Percentiles rank a stretch among this genome's conserved stretches.
These are phyloP conservation scores for Chaetomiaceae sp. DNA, from an alignment of 2,329 filamentous ascomycete species.

Conservation along the genomic window DNA sequence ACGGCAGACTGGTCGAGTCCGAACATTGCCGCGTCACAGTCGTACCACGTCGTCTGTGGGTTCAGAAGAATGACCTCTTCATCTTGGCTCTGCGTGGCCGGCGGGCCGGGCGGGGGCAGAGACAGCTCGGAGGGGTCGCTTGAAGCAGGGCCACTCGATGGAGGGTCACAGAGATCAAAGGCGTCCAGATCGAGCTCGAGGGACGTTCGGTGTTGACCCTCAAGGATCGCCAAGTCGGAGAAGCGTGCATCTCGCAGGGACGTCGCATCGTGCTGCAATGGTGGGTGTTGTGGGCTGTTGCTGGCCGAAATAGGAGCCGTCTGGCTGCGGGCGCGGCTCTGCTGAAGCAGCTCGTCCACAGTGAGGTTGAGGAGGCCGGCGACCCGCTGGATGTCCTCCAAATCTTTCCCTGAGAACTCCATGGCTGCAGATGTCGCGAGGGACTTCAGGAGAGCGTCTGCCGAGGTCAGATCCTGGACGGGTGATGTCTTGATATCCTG, in stretches of 20 bases:
- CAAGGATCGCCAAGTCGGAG: neutral
- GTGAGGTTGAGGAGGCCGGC: conserved; percentile 25
- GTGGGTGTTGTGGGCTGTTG: neutral
- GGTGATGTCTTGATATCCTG: conserved; percentile 18
- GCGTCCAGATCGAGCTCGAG: conserved; percentile 11
- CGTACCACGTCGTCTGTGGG: conserved; percentile 21
- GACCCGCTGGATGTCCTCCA: conserved; percentile 25
- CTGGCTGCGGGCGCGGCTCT: conserved; percentile 15
- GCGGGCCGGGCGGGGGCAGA: neutral
- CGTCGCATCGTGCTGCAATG: neutral
- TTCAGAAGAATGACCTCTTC: conserved; percentile 23
- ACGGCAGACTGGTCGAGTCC: conserved; percentile 5
- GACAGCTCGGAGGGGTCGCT: neutral
- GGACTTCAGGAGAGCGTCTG: neutral
- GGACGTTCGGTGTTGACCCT: neutral
- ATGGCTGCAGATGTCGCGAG: conserved; percentile 9
- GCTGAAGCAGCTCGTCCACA: conserved; percentile 26
- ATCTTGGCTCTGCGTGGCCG: neutral
- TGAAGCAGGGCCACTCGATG: neutral
- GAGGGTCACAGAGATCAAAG: conserved; percentile 6
- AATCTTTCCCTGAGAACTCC: conserved; percentile 24
- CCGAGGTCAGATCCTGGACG: neutral
- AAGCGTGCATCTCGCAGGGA: neutral
- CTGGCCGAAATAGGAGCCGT: neutral
- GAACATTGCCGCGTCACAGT: conserved; percentile 21